phyloP scores from a whole-genome alignment of 768 basidiomycete species.

The Leccinum ochraceum region DNA sequence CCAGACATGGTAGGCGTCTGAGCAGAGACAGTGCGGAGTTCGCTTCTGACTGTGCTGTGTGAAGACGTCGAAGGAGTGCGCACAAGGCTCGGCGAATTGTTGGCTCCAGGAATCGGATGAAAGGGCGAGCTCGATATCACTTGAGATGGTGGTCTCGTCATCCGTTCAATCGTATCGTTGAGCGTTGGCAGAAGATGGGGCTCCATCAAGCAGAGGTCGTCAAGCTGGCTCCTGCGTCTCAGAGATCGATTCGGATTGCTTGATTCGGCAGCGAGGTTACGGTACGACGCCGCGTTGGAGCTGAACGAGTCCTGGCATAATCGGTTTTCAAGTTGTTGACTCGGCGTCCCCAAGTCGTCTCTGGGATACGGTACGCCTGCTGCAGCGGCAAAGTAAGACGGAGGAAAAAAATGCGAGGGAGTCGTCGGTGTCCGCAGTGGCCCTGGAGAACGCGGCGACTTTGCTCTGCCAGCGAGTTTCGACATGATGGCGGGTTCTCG shows the following conservation, averaged over 20 bases:
- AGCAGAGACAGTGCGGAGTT: not conserved
- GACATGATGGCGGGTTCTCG: conserved; percentile 6
- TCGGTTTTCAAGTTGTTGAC: conserved; percentile 4
- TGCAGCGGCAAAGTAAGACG: conserved; percentile 57
- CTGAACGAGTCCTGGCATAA: conserved; percentile 15
- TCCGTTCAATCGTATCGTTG: conserved; percentile 70
- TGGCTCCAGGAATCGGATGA: not conserved
- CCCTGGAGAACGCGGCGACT: conserved; percentile 46
- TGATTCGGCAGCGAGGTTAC: conserved; percentile 2
- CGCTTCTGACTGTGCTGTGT: conserved; percentile 14
- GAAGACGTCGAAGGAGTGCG: conserved; percentile 24
- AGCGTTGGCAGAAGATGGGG: conserved; percentile 67
- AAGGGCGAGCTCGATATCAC: conserved; percentile 14
- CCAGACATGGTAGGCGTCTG: conserved; percentile 2
- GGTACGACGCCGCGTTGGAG: conserved; percentile 16
- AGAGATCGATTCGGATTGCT: conserved; percentile 3
- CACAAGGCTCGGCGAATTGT: conserved; percentile 8
- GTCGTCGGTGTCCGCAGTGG: conserved; percentile 30
- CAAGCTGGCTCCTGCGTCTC: conserved; percentile 43
- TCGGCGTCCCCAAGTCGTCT: conserved; percentile 7
- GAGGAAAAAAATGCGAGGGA: conserved; percentile 48
- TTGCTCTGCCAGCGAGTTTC: conserved; percentile 29
- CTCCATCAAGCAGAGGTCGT: conserved; percentile 61
- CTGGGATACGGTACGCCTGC: conserved; percentile 38
- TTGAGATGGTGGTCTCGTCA: conserved; percentile 59